Conservation (phyloP, 2,329 filamentous ascomycete genomes). For the Mycogone perniciosa region DNA sequence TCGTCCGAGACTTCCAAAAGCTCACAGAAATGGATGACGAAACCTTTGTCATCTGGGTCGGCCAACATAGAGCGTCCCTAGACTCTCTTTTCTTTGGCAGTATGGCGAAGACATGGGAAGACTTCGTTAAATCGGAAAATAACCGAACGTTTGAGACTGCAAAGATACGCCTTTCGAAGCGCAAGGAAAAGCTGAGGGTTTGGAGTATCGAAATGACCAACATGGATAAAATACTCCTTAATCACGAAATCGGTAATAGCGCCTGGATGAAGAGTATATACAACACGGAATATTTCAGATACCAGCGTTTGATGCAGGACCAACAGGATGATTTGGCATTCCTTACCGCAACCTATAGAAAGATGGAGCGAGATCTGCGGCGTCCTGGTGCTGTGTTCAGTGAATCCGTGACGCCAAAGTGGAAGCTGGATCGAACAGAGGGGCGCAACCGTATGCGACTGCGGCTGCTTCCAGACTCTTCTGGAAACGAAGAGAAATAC, state of each 20-base stretch:
- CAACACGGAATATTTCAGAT: slow-evolving; percentile 83
- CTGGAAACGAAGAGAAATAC: slow-evolving; percentile 63
- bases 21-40: slow-evolving; percentile 85
- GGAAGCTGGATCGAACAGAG: slow-evolving; percentile 93
- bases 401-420: slow-evolving; percentile 58
- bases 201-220: slow-evolving; percentile 68
- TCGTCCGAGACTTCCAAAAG: slow-evolving; percentile 73
- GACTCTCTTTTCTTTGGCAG: slow-evolving; percentile 77
- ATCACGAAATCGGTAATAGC: slow-evolving; percentile 80
- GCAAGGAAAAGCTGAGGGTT: slow-evolving; percentile 73
- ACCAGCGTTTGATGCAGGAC: slow-evolving; percentile 83
- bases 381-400: slow-evolving; percentile 78
- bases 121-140: slow-evolving; percentile 80
- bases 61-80: slow-evolving; percentile 69
- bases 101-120: slow-evolving; percentile 79
- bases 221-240: slow-evolving; percentile 64
- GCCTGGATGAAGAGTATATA: slow-evolving; percentile 97
- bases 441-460: slow-evolving; percentile 92
- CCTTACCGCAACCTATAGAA: slow-evolving; percentile 66
- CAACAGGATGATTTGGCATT: slow-evolving; percentile 85
- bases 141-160: slow-evolving; percentile 70
- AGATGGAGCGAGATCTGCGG: slow-evolving; percentile 70
- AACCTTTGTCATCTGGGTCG: slow-evolving; percentile 81
- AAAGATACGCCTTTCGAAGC: slow-evolving; percentile 61
- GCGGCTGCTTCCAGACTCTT: slow-evolving; percentile 73